Conservation (phyloP, 371 early-diverging fungal genomes). For the Mortierella polycephala region DNA sequence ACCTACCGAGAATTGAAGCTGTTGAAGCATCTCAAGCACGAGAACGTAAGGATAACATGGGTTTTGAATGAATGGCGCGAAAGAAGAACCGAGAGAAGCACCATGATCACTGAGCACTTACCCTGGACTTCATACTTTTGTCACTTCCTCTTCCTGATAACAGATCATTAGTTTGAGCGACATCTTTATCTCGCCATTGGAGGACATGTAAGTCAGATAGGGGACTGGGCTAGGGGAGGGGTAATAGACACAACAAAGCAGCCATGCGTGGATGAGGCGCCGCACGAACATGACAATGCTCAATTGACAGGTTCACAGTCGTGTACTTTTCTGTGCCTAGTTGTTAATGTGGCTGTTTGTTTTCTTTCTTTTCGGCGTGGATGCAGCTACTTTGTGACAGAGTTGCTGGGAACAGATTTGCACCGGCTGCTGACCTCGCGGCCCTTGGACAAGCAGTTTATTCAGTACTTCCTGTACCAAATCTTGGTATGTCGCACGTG, state of each 20-base stretch:
- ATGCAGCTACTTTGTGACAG: conserved; percentile 92
- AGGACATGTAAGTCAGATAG: conserved; percentile 79
- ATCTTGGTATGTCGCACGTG: conserved; percentile 72
- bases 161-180: conserved; percentile 88
- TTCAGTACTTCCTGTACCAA: conserved; percentile 96
- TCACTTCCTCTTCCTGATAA: neutral
- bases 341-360: neutral
- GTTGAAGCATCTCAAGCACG: conserved; percentile 88
- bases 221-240: too few species aligned
- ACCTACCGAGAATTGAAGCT: conserved; percentile 94
- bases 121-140: neutral
- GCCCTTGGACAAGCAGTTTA: conserved; percentile 92
- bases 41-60: conserved; percentile 68
- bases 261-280: too few species aligned
- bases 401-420: conserved; percentile 93
- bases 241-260: too few species aligned
- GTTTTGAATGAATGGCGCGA: neutral
- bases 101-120: neutral
- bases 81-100: neutral
- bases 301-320: too few species aligned
- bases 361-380: neutral
- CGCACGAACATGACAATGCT: too few species aligned
- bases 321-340: neutral
- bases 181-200: conserved; percentile 91
- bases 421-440: conserved; percentile 89